Percentiles rank a stretch among this genome's conserved stretches.
phyloP scores from a whole-genome alignment of 2,329 filamentous ascomycete species.

The Ophiostoma montium region DNA sequence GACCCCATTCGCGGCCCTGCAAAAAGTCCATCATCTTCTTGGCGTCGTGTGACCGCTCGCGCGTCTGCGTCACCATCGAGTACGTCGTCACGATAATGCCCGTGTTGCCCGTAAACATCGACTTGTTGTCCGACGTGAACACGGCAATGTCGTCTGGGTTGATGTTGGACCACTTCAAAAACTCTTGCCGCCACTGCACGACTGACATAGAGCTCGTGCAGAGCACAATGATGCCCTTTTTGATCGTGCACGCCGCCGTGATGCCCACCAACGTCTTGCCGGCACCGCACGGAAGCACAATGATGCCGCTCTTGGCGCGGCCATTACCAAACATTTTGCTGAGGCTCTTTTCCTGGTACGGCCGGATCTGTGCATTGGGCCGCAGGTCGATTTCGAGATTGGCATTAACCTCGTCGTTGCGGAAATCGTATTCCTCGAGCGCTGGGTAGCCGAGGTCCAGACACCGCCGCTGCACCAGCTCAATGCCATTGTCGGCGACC shows the following conservation, averaged over 20 bases:
- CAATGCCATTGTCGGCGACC: slow-evolving; percentile 68
- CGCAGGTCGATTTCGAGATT: slow-evolving; percentile 89
- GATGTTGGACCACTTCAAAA: slow-evolving; percentile 95
- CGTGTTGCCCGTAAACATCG: slow-evolving; percentile 69
- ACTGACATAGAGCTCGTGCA: slow-evolving; percentile 98
- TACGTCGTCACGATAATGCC: slow-evolving; percentile 97
- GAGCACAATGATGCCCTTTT: slow-evolving; percentile 88
- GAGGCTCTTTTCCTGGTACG: slow-evolving; percentile 94
- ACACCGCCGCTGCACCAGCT: slow-evolving; percentile 79
- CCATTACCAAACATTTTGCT: slow-evolving; percentile 99
- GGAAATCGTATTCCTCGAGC: slow-evolving; percentile 93
- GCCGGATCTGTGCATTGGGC: slow-evolving; percentile 75
- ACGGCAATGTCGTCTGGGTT: slow-evolving; percentile 85
- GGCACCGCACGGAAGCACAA: slow-evolving; percentile 89
- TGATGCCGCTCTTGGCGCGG: slow-evolving; percentile 91
- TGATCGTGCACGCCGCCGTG: slow-evolving; percentile 92
- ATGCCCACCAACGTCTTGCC: slow-evolving; percentile 98
- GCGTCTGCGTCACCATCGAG: slow-evolving; percentile 92
- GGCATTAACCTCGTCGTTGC: slow-evolving; percentile 76
- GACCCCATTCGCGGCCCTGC: slow-evolving; percentile 78
- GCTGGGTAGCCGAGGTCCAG: slow-evolving; percentile 76
- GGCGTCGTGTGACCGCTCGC: slow-evolving; percentile 78
- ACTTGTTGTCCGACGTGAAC: slow-evolving; percentile 88
- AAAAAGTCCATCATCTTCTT: slow-evolving; percentile 98
- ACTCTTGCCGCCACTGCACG: slow-evolving; percentile 91